Evolutionary conservation across 2,329 filamentous ascomycete genomes (phyloP), one percentile per base, ranked within the genome.

Genomic region (Trichoderma harzianum): DNA sequence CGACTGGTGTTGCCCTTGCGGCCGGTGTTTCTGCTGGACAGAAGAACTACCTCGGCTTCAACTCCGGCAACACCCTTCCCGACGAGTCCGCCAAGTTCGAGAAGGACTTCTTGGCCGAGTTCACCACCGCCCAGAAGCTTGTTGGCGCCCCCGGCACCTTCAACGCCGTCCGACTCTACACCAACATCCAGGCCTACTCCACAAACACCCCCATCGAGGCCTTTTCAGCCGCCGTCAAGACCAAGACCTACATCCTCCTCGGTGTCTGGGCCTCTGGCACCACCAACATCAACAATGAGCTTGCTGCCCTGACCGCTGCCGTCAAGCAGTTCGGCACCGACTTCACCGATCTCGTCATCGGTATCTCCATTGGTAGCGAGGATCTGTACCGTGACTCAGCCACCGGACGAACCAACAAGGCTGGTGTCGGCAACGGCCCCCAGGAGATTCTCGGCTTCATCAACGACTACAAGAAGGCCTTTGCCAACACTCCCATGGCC

Each of bases 141-240:
- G 75, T 78, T 60, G 73, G 72, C 43, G 75, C 86, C 30, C 87
- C 87, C 11, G 86, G 87, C 72, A 82, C 81, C 75, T 90, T 90
- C 83, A 87, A 85, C 76, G 83, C 86, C 72, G 86, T 89, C 75
- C 88, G 90, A 67, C 84, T 91, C 36, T 92, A 93, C 85, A 92
- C 91, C 79, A 90, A 88, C 84, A 88, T 91, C 78, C 87, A 89
- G 80, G 86, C 86, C 78, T 84, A 88, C 81, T 84, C 91, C 78
- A 87, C 93, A 84, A 87, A 88, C 76, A 92, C 95, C 81, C 94
- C 94, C 67, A 85, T 97, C 78, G 85, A 93, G 84, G 94, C 94
- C 55, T 89, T 95, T 83, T 92, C 93, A 83, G 90, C 90, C 43
- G 90, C 90, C 76, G 84, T 91, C 60, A 82, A 85, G 72, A 89